Percentiles rank a stretch among this genome's conserved stretches.
Evolutionary conservation across 257 asterid species (phyloP).

Genomic region (Lycium barbarum): DNA sequence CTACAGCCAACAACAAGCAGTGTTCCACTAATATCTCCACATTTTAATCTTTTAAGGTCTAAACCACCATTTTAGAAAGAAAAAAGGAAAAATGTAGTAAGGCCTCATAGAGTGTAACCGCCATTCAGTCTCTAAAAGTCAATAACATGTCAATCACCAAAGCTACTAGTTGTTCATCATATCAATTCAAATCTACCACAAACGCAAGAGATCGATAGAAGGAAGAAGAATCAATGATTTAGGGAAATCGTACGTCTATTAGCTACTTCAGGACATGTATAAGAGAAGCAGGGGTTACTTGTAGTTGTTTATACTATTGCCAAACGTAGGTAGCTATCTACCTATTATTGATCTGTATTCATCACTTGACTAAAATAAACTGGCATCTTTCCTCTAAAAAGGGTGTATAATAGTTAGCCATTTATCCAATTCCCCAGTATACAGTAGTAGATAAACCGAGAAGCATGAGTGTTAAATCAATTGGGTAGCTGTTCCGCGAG

Average conservation of each 20-base stretch:
- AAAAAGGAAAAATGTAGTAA: not conserved
- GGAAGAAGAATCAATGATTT: not conserved
- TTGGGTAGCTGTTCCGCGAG: not conserved
- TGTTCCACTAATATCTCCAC: not conserved
- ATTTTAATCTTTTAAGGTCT: not conserved
- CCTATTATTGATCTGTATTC: not conserved
- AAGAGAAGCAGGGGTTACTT: not conserved
- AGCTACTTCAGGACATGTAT: not conserved
- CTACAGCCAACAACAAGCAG: not conserved
- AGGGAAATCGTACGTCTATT: not conserved
- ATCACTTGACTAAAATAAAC: not conserved
- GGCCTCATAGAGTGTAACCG: not conserved
- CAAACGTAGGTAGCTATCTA: not conserved
- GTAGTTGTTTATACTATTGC: not conserved
- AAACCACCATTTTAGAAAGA: not conserved
- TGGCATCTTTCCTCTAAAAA: not conserved
- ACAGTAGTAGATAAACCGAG: constrained; percentile 6
- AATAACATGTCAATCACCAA: not conserved
- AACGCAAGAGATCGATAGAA: not conserved
- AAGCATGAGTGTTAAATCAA: not conserved
- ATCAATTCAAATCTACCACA: constrained; percentile 18
- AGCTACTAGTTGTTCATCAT: not conserved
- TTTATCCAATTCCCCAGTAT: not conserved
- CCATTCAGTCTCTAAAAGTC: constrained; percentile 1
- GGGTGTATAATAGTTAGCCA: not conserved